Conservation (phyloP, 768 basidiomycete species). For the Myochromella boudieri region DNA sequence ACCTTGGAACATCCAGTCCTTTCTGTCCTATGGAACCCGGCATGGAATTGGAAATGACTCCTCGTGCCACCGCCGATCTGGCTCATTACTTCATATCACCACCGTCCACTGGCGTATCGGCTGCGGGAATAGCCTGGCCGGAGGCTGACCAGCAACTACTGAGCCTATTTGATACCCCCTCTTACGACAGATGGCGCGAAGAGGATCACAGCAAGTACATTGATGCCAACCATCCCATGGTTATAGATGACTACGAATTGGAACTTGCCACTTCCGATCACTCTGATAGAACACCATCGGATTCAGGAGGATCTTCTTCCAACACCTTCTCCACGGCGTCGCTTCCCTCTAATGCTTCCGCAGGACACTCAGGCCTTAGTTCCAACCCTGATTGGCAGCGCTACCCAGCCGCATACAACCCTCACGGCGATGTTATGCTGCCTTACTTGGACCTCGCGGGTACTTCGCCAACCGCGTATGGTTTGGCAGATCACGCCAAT, state of each 20-base stretch:
- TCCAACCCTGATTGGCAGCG: conserved; percentile 12
- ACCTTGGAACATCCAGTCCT: neutral
- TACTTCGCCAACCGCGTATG: neutral
- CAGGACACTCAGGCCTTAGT: conserved; percentile 1
- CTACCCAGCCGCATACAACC: conserved; percentile 6
- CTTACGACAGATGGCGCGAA: conserved; percentile 9
- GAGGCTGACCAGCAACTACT: conserved; percentile 15
- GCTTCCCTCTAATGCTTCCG: conserved; percentile 4
- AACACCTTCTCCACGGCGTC: conserved; percentile 13
- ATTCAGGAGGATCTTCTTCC: conserved; percentile 12
- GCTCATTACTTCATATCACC: conserved; percentile 11
- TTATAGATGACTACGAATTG: conserved; percentile 14
- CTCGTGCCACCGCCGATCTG: conserved; percentile 11
- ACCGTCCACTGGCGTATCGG: neutral
- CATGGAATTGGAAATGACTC: conserved; percentile 15
- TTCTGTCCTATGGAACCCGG: conserved; percentile 11
- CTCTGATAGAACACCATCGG: conserved; percentile 14
- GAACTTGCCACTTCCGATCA: conserved; percentile 18
- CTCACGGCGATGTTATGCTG: conserved; percentile 8
- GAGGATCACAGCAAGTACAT: conserved; percentile 11
- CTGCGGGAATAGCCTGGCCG: conserved; percentile 7
- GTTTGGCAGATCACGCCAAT: conserved; percentile 5
- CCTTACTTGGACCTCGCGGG: conserved; percentile 4
- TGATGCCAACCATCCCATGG: conserved; percentile 10
- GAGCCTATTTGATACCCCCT: conserved; percentile 4